These are phyloP conservation scores for rapeseed (Brassica napus) DNA, from an alignment of 345 rosid species.

Conservation along the genomic window DNA sequence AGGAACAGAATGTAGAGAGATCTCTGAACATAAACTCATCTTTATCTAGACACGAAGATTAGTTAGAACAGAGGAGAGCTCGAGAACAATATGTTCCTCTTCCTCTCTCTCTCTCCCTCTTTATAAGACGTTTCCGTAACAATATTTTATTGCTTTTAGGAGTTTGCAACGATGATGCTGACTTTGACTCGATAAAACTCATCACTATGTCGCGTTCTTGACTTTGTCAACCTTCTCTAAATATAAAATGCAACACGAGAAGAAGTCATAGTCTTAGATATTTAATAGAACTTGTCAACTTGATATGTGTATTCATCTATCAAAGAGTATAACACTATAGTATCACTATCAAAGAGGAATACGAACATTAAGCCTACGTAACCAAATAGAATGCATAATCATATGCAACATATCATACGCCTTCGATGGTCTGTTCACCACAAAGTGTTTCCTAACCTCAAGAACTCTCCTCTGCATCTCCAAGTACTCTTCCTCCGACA, in stretches of 20 bases:
- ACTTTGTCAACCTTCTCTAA: constrained; percentile 24
- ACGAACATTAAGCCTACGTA: constrained; percentile 59
- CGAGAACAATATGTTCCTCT: background rate
- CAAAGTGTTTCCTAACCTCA: constrained; percentile 54
- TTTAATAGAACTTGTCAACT: background rate
- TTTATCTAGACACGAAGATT: background rate
- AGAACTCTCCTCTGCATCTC: constrained; percentile 45
- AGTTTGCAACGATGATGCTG: constrained; percentile 15
- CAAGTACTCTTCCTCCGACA: constrained; percentile 40
- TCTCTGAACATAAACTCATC: constrained; percentile 32
- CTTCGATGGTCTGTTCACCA: constrained; percentile 55
- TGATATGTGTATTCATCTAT: constrained; percentile 1
- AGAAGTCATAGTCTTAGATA: background rate
- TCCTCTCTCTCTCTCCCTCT: background rate
- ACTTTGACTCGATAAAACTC: constrained; percentile 26
- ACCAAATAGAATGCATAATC: constrained; percentile 72
- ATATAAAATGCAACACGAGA: background rate
- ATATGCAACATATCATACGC: constrained; percentile 64
- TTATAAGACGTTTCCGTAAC: background rate
- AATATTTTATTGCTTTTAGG: background rate
- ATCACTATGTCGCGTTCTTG: constrained; percentile 27
- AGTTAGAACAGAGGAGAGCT: background rate
- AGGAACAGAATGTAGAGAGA: constrained; percentile 12
- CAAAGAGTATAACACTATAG: background rate
- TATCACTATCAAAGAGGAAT: constrained; percentile 25